phyloP scores from a whole-genome alignment of 768 basidiomycete species.

The Dacryopinax spathularia region DNA sequence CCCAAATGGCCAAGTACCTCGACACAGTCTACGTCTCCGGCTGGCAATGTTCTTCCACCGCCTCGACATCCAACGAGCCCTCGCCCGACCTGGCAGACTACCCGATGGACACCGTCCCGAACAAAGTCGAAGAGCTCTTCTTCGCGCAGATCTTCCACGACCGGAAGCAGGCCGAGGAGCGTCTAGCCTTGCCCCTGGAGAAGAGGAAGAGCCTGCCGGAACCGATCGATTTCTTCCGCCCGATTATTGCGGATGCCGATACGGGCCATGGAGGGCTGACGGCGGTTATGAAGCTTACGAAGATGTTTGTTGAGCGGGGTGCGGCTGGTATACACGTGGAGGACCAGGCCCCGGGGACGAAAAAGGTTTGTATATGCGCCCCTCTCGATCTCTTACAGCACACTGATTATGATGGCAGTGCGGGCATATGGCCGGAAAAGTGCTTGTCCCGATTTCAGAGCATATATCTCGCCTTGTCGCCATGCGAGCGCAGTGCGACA shows the following conservation, averaged over 20 bases:
- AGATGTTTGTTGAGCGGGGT: conserved; percentile 97
- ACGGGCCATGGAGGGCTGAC: conserved; percentile 96
- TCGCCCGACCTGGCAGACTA: conserved; percentile 98
- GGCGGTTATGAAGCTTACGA: conserved; percentile 96
- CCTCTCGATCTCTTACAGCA: background rate
- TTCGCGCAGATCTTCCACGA: conserved; percentile 98
- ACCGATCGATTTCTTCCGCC: conserved; percentile 76
- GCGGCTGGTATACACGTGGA: conserved; percentile 97
- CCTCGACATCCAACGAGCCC: conserved; percentile 85
- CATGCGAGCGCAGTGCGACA: conserved; percentile 92
- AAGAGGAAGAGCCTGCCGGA: conserved; percentile 55
- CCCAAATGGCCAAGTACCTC: conserved; percentile 94
- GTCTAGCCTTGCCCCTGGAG: conserved; percentile 51
- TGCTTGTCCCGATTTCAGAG: conserved; percentile 91
- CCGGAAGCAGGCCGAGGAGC: conserved; percentile 81
- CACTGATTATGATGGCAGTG: conserved; percentile 26
- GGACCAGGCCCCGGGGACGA: conserved; percentile 93
- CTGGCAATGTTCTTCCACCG: conserved; percentile 79
- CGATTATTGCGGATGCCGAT: conserved; percentile 92
- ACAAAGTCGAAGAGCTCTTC: conserved; percentile 97
- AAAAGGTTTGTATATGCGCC: conserved; percentile 47
- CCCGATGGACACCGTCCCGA: conserved; percentile 95
- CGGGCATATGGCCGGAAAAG: conserved; percentile 89
- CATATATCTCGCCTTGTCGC: conserved; percentile 97
- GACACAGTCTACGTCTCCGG: conserved; percentile 99